A percentile compares a stretch with the other conserved stretches of the same genome.
phyloP scores from a whole-genome alignment of 805 yeast species.

The Lachancea dasiensis region DNA sequence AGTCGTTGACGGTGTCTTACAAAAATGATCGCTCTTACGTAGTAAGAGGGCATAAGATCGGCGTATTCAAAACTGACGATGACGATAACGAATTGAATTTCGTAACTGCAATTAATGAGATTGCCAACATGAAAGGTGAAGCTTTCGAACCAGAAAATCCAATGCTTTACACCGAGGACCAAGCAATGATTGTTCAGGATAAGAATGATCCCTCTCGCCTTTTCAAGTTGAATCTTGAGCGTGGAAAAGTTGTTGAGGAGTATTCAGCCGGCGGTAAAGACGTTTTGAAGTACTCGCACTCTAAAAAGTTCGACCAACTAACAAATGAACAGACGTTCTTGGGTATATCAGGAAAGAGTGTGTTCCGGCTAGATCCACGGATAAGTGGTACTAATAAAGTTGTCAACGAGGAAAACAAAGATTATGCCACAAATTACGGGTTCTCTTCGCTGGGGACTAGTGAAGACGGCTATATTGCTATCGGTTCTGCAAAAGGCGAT shows the following conservation, averaged over 20 bases:
- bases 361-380: slow-evolving; percentile 81
- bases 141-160: slow-evolving; percentile 52
- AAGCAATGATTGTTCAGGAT: slow-evolving; percentile 60
- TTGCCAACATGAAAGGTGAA: slow-evolving; percentile 47
- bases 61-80: slow-evolving; percentile 62
- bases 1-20: slow-evolving; percentile 54
- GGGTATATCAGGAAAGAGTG: slow-evolving; percentile 58
- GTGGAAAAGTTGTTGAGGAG: slow-evolving; percentile 81
- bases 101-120: slow-evolving; percentile 59
- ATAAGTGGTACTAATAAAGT: slow-evolving; percentile 47
- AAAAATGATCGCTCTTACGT: slow-evolving; percentile 71
- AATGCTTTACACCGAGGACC: slow-evolving; percentile 75
- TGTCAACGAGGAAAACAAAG: slow-evolving; percentile 49
- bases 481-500: slow-evolving; percentile 71
- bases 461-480: slow-evolving; percentile 65
- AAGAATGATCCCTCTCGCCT: slow-evolving; percentile 39
- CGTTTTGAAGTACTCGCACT: slow-evolving; percentile 58
- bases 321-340: slow-evolving; percentile 67
- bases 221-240: slow-evolving; percentile 70
- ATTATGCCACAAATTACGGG: slow-evolving; percentile 48
- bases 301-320: slow-evolving; percentile 66
- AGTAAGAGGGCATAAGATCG: slow-evolving; percentile 70
- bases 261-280: slow-evolving; percentile 56
- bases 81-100: slow-evolving; percentile 49
- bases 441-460: slow-evolving; percentile 67